Evolutionary conservation across 2,329 filamentous ascomycete species (phyloP), one percentile per base, ranked within the genome.

Genomic region (Microdochium nivale): DNA sequence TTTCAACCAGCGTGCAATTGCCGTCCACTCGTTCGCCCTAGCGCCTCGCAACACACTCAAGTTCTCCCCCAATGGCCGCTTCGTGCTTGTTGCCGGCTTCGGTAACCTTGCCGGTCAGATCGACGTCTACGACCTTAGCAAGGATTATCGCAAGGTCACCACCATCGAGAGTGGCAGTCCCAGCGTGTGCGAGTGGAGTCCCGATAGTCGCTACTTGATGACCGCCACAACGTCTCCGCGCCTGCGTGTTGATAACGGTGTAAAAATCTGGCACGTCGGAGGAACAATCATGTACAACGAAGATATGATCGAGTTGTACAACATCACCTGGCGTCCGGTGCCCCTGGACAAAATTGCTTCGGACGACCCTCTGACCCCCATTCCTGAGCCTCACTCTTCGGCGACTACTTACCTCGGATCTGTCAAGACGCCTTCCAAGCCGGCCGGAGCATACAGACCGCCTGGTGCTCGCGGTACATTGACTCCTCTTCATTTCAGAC

Each of bases 141-240:
- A 92, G 75, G 89, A 96, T 69, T 95, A 91, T 72, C 79, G 80
- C 64, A 97, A 97, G 77, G 78, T 99, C 53, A 86, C 84, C 71
- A 96, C 91, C 47, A 94, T 99, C 59, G 90, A 97, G 72, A 92
- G 90, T 52, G 89, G 90, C 64, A 99, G 96, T 70, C 88, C 94
- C 49, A 96, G 90, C 65, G 87, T 96, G 56, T 99, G 94, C 74
- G 86, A 94, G 66, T 99, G 94, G 94, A 95, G 90, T 63, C 90
- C 94, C 5, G 94, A 99, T 68, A 95, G 92, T 62, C 88, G 87
- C 64, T 94, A 91, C 68, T 91, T 99, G 66, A 80, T 99, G 75
- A 97, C 94, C 43, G 94, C 94, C n/a, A 99, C 92, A 21, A 97
- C 92, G 14, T 96, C 90, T 59, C 94, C 94, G 4, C 86, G 94